These are phyloP conservation scores for Geoglossum glabrum DNA, from an alignment of 495 filamentous ascomycete species.

Conservation along the genomic window DNA sequence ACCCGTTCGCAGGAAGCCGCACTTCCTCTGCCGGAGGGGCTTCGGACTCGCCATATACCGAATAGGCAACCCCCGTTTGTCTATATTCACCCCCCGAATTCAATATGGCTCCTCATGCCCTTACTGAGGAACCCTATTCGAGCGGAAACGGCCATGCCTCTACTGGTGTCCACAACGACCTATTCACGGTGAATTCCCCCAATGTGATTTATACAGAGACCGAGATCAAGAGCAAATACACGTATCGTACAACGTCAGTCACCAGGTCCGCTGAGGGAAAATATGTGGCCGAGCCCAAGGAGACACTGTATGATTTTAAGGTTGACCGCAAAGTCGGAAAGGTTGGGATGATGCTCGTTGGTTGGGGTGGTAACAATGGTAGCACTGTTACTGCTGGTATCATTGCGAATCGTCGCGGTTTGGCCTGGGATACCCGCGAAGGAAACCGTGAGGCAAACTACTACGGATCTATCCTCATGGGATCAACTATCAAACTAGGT, in stretches of 20 bases:
- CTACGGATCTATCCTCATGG: conserved; percentile 93
- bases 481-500: conserved; percentile 90
- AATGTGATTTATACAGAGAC: conserved; percentile 79
- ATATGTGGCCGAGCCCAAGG: conserved; percentile 66
- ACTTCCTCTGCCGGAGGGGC: conserved; percentile 71
- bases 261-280: conserved; percentile 51
- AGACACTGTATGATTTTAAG: conserved; percentile 92
- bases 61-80: conserved; percentile 25
- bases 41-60: conserved; percentile 52
- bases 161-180: conserved; percentile 24
- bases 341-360: conserved; percentile 91
- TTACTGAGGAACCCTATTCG: conserved; percentile 45
- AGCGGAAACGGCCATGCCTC: conserved; percentile 41
- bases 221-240: conserved; percentile 85
- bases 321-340: conserved; percentile 85
- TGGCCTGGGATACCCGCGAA: conserved; percentile 86
- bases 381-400: conserved; percentile 95
- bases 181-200: conserved; percentile 77
- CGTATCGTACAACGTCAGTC: conserved; percentile 82
- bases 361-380: conserved; percentile 97
- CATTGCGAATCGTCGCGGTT: conserved; percentile 72
- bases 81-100: conserved; percentile 3
- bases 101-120: conserved; percentile 90
- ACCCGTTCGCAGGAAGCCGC: conserved; percentile 94
- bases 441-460: conserved; percentile 76